Evolutionary conservation across 148 eudicot species (phyloP).

Genomic region (Diospyros kaki): DNA sequence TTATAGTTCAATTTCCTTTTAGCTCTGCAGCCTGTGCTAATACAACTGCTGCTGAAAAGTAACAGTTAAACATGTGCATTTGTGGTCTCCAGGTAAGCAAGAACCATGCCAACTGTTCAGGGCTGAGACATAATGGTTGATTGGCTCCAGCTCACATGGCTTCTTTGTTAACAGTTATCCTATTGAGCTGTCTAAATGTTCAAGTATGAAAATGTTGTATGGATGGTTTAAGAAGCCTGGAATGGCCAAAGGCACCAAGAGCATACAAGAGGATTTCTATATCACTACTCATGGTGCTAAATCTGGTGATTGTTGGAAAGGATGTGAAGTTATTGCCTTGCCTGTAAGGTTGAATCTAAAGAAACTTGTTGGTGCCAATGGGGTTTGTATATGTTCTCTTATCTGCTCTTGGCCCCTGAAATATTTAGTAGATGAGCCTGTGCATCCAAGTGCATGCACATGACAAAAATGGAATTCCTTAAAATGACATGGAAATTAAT

Average conservation of each 20-base stretch:
- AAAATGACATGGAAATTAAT: not conserved
- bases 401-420: not conserved
- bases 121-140: slow-evolving; percentile 65
- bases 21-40: too few species aligned
- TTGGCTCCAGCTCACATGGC: not conserved
- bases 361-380: slow-evolving; percentile 76
- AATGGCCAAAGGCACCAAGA: slow-evolving; percentile 67
- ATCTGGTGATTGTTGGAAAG: slow-evolving; percentile 72
- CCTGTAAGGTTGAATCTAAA: slow-evolving; percentile 52
- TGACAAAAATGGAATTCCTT: not conserved
- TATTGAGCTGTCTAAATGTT: slow-evolving; percentile 18
- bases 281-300: slow-evolving; percentile 62
- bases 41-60: not conserved
- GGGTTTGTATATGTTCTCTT: slow-evolving; percentile 47
- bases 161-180: not conserved
- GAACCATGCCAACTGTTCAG: slow-evolving; percentile 36
- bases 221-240: slow-evolving; percentile 67
- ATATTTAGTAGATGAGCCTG: not conserved
- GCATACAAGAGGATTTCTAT: slow-evolving; percentile 39
- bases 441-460: not conserved
- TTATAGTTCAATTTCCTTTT: too few species aligned
- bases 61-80: not conserved
- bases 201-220: slow-evolving; percentile 30
- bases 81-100: slow-evolving; percentile 43
- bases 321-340: slow-evolving; percentile 56